These are phyloP conservation scores for Paraleonurus japonicus DNA, from an alignment of 257 asterid genomes.

Conservation along the genomic window DNA sequence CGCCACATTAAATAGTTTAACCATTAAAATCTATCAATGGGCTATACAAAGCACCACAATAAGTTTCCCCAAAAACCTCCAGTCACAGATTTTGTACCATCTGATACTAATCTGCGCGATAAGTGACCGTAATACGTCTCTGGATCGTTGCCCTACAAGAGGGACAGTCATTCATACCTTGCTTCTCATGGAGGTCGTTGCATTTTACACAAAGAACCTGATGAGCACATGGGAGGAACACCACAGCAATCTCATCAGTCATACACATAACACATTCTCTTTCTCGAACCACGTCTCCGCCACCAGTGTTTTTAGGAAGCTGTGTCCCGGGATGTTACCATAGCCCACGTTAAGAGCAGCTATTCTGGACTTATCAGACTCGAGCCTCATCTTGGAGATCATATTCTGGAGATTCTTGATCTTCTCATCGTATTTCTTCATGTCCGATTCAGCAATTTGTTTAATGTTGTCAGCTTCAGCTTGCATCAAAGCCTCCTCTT, in stretches of 20 bases:
- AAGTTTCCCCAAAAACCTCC: background rate
- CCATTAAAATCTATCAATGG: background rate
- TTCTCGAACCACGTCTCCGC: constrained; percentile 40
- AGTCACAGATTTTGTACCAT: background rate
- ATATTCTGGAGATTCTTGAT: constrained; percentile 39
- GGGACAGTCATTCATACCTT: constrained; percentile 73
- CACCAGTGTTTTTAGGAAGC: constrained; percentile 29
- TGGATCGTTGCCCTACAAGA: constrained; percentile 68
- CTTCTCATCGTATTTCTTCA: constrained; percentile 36
- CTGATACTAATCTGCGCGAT: constrained; percentile 19
- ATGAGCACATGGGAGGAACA: constrained; percentile 84
- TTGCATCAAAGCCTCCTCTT: constrained; percentile 32
- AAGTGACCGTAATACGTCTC: constrained; percentile 46
- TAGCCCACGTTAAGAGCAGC: constrained; percentile 56
- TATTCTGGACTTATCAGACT: constrained; percentile 45
- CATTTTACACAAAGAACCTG: constrained; percentile 74
- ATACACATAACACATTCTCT: constrained; percentile 92
- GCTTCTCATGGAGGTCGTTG: constrained; percentile 52
- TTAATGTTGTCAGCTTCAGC: constrained; percentile 43
- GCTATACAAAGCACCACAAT: background rate
- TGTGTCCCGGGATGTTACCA: constrained; percentile 27
- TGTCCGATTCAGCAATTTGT: constrained; percentile 38
- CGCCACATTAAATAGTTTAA: background rate
- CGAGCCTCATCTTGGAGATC: constrained; percentile 46
- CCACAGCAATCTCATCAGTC: constrained; percentile 64